Base-by-base conservation (phyloP, 805 yeast genomes). In the Yarrowia sp. region DNA sequence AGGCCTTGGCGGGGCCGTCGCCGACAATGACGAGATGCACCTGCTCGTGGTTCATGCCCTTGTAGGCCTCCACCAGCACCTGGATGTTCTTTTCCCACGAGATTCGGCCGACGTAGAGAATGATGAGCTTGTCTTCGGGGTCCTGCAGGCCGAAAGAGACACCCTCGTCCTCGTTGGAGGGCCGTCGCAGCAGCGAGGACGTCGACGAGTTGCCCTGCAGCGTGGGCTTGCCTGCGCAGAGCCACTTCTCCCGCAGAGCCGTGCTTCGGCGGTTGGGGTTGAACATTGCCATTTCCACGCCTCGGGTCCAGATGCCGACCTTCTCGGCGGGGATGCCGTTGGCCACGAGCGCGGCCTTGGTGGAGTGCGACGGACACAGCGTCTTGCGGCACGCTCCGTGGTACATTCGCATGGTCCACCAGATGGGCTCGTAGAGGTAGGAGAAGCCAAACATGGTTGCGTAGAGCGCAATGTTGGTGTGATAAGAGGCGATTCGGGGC, bases 381-480 rank as follows among this genome's bases (percentile, higher is more conserved):
- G 53, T 78, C 74, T 55, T 66, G 70, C 22, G 41, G 46, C 16
- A 35, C 51, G 12, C 72, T 76, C 63, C 77, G 70, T 63, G 63
- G 63, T 14, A 70, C 73, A 63, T 31, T 35, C 66, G 38, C 47
- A 61, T 41, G 32, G 62, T 33, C 27, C 39, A 25, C 64, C 65
- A 63, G 36, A 65, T 65, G 22, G 66, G 64, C 29, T 64, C 49
- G 44, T 63, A 53, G 24, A 65, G 63, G 31, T 31, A 64, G 7
- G 63, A 24, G 60, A 64, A 65, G 42, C 66, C 66, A 21, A 63
- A 65, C 46, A 53, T 33, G 27, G 61, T 39, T 13, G 66, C 65
- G 31, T 65, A 65, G 24, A 62, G 62, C 21, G 65, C 66, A 31
- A 65, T 65, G 35, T 65, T 65, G 14, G 66, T 65, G 41, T 65